phyloP scores from a whole-genome alignment of 2,329 filamentous ascomycete genomes.

The Aspergillus fumigatus region DNA sequence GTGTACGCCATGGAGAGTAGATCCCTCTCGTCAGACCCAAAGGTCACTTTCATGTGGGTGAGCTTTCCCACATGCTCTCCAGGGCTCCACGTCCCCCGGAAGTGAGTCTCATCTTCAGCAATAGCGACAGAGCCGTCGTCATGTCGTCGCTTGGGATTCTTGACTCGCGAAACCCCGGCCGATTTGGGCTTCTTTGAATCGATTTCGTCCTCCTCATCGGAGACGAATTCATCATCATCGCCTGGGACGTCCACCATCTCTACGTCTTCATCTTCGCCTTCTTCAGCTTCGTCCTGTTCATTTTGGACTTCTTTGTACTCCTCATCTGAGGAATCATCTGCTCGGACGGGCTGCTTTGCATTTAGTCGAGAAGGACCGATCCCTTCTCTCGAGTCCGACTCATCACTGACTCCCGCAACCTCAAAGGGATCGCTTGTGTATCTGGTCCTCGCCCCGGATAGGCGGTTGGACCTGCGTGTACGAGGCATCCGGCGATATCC shows the following conservation, averaged over 20 bases:
- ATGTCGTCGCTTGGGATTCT: constrained; percentile 11
- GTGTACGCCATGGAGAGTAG: constrained; percentile 45
- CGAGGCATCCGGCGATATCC: constrained; percentile 17
- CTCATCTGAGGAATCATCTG: constrained; percentile 29
- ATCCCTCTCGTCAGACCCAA: constrained; percentile 49
- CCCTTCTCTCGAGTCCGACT: constrained; percentile 13
- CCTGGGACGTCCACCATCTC: neutral
- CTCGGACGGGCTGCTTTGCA: constrained; percentile 9
- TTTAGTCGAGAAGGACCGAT: constrained; percentile 8
- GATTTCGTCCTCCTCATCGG: constrained; percentile 5
- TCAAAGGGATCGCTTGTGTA: constrained; percentile 36
- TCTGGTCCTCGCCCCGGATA: constrained; percentile 24
- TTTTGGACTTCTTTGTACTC: constrained; percentile 28
- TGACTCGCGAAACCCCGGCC: constrained; percentile 1
- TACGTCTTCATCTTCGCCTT: constrained; percentile 10
- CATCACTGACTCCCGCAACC: constrained; percentile 28
- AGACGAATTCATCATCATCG: constrained; percentile 4
- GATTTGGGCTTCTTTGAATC: constrained; percentile 6
- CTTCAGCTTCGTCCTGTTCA: constrained; percentile 17
- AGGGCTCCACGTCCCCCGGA: constrained; percentile 34
- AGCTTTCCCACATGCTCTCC: constrained; percentile 38
- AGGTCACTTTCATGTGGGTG: constrained; percentile 46
- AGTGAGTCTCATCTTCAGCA: constrained; percentile 27
- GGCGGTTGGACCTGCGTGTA: constrained; percentile 33
- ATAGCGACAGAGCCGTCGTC: constrained; percentile 17